phyloP scores from a whole-genome alignment of 176 grass and related monocot species.

The Aegilops tauschii region DNA sequence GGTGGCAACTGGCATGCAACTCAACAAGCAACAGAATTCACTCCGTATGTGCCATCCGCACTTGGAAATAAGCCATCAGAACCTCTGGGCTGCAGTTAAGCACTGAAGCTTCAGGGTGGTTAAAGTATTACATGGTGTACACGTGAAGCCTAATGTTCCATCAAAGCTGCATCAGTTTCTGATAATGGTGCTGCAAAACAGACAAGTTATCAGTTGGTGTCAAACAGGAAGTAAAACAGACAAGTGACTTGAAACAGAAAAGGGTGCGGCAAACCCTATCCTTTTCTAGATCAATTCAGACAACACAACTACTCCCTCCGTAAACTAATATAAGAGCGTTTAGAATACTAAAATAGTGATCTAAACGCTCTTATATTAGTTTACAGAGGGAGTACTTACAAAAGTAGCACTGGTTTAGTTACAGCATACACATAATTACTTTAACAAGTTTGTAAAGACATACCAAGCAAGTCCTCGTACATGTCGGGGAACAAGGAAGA shows the following conservation, averaged over 20 bases:
- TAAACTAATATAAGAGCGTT: no score
- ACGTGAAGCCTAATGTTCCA: conserved; percentile 64
- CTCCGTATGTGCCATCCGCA: not conserved
- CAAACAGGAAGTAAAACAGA: conserved; percentile 23
- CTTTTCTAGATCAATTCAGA: conserved; percentile 11
- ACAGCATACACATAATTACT: conserved; percentile 9
- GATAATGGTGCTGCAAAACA: conserved; percentile 80
- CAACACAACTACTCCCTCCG: not conserved
- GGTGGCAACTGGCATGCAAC: conserved; percentile 13
- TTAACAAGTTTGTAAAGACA: conserved; percentile 8
- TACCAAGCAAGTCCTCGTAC: conserved; percentile 95
- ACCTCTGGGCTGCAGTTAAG: conserved; percentile 17
- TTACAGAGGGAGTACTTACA: not conserved
- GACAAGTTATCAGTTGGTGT: conserved; percentile 24
- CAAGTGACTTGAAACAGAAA: conserved; percentile 18
- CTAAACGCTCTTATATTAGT: no score
- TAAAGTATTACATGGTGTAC: conserved; percentile 39
- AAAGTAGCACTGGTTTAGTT: not conserved
- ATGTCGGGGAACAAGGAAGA: conserved; percentile 77
- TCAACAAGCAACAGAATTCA: conserved; percentile 28
- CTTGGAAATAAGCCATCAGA: not conserved
- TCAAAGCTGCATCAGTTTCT: conserved; percentile 88
- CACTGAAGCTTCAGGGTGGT: conserved; percentile 25
- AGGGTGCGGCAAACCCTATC: conserved; percentile 10
- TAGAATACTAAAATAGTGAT: no score